Evolutionary conservation across 1,284 basidiomycete species (phyloP).

Genomic region (Pseudozyma tsukubaensis): DNA sequence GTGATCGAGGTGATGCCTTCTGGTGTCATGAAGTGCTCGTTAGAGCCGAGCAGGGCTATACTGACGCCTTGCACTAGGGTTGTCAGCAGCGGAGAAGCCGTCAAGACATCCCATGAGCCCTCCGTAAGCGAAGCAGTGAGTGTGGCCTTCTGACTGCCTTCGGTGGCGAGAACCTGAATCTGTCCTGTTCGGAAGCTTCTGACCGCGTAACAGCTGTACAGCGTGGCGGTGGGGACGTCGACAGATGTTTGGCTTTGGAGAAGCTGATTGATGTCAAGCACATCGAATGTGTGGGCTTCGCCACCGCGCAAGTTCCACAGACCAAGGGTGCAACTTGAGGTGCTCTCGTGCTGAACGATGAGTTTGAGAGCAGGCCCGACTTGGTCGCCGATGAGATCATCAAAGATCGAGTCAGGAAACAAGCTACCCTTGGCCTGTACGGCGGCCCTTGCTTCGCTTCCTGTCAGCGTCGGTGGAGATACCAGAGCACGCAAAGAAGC

Average conservation of each 20-base stretch:
- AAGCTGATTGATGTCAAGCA: conserved; percentile 11
- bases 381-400: conserved; percentile 24
- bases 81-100: conserved; percentile 14
- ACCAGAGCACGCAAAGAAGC: conserved; percentile 18
- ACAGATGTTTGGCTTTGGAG: neutral
- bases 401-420: conserved; percentile 11
- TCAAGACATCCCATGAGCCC: conserved; percentile 35
- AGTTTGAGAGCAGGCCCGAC: conserved; percentile 33
- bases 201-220: conserved; percentile 17
- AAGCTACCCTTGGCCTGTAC: conserved; percentile 17
- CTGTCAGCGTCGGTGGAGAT: conserved; percentile 6
- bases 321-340: conserved; percentile 15
- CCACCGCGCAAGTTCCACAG: conserved; percentile 35
- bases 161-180: conserved; percentile 8
- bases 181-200: conserved; percentile 22
- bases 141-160: neutral
- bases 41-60: conserved; percentile 23
- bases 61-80: conserved; percentile 13
- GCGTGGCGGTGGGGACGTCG: neutral
- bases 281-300: conserved; percentile 15
- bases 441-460: neutral
- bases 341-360: conserved; percentile 22
- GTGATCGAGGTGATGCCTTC: conserved; percentile 11
- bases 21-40: conserved; percentile 30
- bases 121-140: conserved; percentile 9